Evolutionary conservation across 768 basidiomycete genomes (phyloP), one percentile per base, ranked within the genome.

Genomic region (Sporobolomyces phaffii): DNA sequence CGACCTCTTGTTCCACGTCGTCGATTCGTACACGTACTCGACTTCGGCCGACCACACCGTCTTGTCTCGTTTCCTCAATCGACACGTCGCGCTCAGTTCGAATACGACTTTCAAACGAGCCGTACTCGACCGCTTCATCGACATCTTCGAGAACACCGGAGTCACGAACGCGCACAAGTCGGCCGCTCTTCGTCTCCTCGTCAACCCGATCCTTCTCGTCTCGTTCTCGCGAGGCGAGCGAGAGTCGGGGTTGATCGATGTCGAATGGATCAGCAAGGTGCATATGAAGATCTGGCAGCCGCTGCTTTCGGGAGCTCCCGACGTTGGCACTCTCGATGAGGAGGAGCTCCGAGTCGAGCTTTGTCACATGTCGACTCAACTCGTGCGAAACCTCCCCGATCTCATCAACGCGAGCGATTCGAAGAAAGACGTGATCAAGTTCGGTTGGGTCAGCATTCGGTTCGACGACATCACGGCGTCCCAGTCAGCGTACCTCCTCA

Each of bases 261-360:
- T 79, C 36, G 86, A 87, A 51, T 87, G 90, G 73, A 80, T 96
- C 36, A 78, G 81, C 54, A 82, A 83, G 68, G 79, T 94, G 24
- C 85, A 90, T 75, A 82, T 81, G 53, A 82, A 84, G 44, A 84
- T 97, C 50, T 96, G 93, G 93, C 83, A 84, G 67, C 87, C 87
- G 0, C 84, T 89, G 77, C 83, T 83, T 15, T 84, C 85, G 26
- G 79, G 80, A 5, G 72, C 79, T 38, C 77, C 49, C 26, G 67
- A 65, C 17, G 29, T 57, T 28, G 71, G 62, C 24, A 50, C 71
- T 9, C 60, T 68, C 71, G 77, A 49, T 84, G 91, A 93, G 64
- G 94, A 98, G 75, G 82, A 85, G 69, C 88, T 93, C 77, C 87
- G 87, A 73, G 89, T 97, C 65, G 96, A 98, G 77, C 82, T 96